phyloP scores from a whole-genome alignment of 75 land plant species.

The Pinus taeda region DNA sequence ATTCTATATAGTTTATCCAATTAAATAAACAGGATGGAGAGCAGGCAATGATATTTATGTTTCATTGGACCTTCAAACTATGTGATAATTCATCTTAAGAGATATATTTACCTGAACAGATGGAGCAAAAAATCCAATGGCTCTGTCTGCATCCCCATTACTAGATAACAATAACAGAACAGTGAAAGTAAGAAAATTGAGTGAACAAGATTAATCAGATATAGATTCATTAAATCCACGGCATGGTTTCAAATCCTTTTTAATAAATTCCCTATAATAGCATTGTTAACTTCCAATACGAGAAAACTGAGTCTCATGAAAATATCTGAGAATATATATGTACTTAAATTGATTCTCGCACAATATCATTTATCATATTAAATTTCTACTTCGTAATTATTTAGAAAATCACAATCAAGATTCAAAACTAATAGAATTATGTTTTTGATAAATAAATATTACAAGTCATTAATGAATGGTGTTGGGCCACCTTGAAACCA shows the following conservation, averaged over 20 bases:
- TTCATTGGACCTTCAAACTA: conserved; percentile 1
- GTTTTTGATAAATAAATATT: too few relatives aligned
- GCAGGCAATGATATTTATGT: not conserved
- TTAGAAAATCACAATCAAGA: not conserved
- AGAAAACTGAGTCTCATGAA: not conserved
- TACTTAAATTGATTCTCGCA: not conserved
- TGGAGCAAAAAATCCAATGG: conserved; percentile 57
- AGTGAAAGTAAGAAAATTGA: conserved; percentile 10
- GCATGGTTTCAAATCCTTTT: not conserved
- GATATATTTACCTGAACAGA: conserved; percentile 66
- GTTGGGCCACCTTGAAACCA: not conserved
- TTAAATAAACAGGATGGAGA: not conserved
- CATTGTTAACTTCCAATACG: not conserved
- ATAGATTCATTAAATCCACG: not conserved
- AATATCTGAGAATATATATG: not conserved
- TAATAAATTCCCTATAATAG: not conserved
- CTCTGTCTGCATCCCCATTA: conserved; percentile 34
- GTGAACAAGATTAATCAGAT: not conserved
- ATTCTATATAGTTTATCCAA: not conserved
- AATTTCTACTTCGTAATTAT: not conserved
- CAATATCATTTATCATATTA: not conserved
- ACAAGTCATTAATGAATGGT: too few relatives aligned
- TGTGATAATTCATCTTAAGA: not conserved
- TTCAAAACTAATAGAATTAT: too few relatives aligned
- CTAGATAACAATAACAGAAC: conserved; percentile 16